Base-by-base conservation (phyloP, 169 alveolate genomes). In the Cryptosporidium tyzzeri region DNA sequence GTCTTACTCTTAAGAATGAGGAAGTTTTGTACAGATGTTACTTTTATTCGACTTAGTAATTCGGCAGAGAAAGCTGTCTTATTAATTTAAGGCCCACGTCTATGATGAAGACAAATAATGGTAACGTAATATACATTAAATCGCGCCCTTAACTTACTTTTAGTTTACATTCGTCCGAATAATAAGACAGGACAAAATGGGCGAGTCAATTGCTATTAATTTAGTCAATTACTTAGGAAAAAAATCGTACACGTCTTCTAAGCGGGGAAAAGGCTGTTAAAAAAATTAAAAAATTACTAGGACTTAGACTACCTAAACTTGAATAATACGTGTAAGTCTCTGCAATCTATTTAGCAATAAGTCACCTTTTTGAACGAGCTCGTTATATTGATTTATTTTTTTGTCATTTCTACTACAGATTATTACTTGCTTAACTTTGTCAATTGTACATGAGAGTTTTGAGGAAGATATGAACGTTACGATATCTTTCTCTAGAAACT, bases 401-500 rank as follows among this genome's bases (percentile, higher is more conserved):
- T 92, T 86, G 51, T 96, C 96, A 53, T 92, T 80, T 61, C 93
- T 92, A 39, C 86, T 89, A 35, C 94, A 86, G 71, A 95, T 96
- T 53, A 96, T 93, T 5, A 94, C 94, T 21, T 95, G 96, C 33
- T 94, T 85, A 29, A 96, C 98, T 85, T 94, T 96, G 85, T 96
- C 98, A 44, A 96, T 96, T 85, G 94, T 94, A 84, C 97, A 95
- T 85, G 93, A 91, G 18, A 96, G 85, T 85, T 95, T 93, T 67
- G 97, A 95, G 61, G 94, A 93, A 55, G 95, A 91, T 45, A 96
- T 96, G 80, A 94, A 95, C 31, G 95, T 94, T 33, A 96, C 92
- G 37, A 96, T 92, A 91, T 96, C 98, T 21, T 91, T 93, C 84
- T 96, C 98, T 9, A 96, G 91, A 84, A 96, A 96, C 41, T 87